Base-by-base conservation (phyloP, 495 filamentous ascomycete species). In the Cairneyella variabilis region DNA sequence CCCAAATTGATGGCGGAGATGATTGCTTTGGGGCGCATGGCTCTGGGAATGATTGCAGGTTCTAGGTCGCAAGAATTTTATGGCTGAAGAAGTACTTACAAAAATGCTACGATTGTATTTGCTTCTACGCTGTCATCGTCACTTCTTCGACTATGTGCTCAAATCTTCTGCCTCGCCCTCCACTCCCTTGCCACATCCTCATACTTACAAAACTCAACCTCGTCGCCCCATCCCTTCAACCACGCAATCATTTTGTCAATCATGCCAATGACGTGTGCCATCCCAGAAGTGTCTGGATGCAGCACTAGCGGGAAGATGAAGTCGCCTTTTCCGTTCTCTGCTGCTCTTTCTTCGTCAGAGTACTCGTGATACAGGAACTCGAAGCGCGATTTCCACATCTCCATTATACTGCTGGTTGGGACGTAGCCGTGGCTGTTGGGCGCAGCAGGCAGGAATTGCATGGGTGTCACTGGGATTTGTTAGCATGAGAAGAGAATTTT, bases 231-330 rank as follows among this genome's bases (percentile, higher is more conserved):
- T 23, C 66, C 67, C 62, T 75, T 71, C 64, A 84, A 48, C 78
- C 79, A 83, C 22, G 36, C 55, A 48, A 84, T 61, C 61, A 78
- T 69, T 30, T 76, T 63, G 62, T 84, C 77, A 43, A 82, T 53
- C 76, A 84, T 78, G 1, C 79, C 50, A 16, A 83, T 55, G 0
- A 76, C 77, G 51, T 85, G 80, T 16, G 82, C 77, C 55, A 75
- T 69, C 2, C 82, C 80, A n/a, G 64, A 69, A 1, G 80, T 77
- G 56, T 84, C 77, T 7, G 81, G 81, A 65, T 84, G 80, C 34
- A 82, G 75, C 1, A 78, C 76, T 44, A 83, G 76, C 2, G 80
- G 80, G 63, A 83, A 83, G 10, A 83, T 68, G 53, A 84, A 85
- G 42, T 77, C 74, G 2, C 43, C 45, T 14, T 49, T 48, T 12